A percentile compares a stretch with the other conserved stretches of the same genome.
Conservation (phyloP, 345 rosid species). For the Bruguiera parviflora region DNA sequence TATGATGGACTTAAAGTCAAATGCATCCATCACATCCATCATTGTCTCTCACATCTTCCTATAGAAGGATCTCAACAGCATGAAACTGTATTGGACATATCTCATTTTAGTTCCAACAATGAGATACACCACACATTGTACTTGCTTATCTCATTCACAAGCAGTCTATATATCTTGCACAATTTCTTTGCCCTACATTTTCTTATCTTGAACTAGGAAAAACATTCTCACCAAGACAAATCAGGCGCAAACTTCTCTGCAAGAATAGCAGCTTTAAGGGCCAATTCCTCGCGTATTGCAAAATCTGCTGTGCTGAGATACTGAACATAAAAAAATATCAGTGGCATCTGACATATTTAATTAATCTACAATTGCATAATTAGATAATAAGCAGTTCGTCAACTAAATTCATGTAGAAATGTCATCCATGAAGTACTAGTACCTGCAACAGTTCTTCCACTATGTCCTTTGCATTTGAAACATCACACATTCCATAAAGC, state of each 20-base stretch:
- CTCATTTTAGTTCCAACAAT: too few relatives aligned
- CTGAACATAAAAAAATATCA: constrained; percentile 42
- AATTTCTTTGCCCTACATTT: not conserved
- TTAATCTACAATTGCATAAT: not conserved
- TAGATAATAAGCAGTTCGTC: too few relatives aligned
- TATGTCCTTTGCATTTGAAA: constrained; percentile 98
- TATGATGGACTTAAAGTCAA: too few relatives aligned
- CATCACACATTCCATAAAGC: constrained; percentile 97
- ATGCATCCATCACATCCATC: too few relatives aligned
- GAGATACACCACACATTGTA: too few relatives aligned
- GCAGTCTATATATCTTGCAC: not conserved
- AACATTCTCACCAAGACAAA: constrained; percentile 76
- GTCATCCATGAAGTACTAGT: constrained; percentile 11
- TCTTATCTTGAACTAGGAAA: constrained; percentile 2
- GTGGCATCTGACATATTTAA: constrained; percentile 1
- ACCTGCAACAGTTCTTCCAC: constrained; percentile 99
- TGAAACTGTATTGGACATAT: too few relatives aligned
- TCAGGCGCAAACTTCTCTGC: constrained; percentile 99
- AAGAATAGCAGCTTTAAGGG: constrained; percentile 98
- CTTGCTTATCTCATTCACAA: too few relatives aligned
- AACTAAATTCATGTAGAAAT: constrained; percentile 3
- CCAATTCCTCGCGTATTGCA: constrained; percentile 96
- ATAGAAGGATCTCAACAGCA: too few relatives aligned
- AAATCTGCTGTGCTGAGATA: constrained; percentile 97
- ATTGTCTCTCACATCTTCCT: too few relatives aligned